Base-by-base conservation (phyloP, 202 grass and related monocot genomes). In the Setaria italica region DNA sequence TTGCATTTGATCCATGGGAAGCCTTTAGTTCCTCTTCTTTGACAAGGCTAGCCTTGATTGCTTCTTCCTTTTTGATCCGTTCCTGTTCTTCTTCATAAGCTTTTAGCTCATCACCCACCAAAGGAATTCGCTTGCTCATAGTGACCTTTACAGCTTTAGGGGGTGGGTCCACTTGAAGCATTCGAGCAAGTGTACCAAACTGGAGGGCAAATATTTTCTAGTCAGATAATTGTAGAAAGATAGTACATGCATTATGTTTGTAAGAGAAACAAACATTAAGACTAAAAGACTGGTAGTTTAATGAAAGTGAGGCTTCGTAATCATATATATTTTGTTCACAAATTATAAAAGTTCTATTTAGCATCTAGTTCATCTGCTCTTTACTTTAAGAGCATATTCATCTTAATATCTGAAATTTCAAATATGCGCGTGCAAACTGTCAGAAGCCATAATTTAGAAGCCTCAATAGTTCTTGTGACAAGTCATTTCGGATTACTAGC, bases 141-240 rank as follows among this genome's bases (percentile, higher is more conserved):
- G 89, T 95, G 83, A 99, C 88, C 57, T 99, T 99, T 46, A 99
- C 93, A 88, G 96, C 96, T 91, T 92, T 99, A 47, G 93, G 93
- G 19, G 93, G 96, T 77, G 96, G 96, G 71, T 99, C 96, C 76
- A 99, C 96, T 92, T 99, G 96, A 87, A 99, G 93, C 96, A 99
- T 99, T 54, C 91, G 91, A 68, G 96, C 96, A 77, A 99, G 93
- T 74, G 96, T 99, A 62, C 96, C 93, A 94, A 99, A 99, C 96
- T 99, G 58, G 37, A 88, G 53, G 9, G 35, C 16, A 49, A 42
- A 82, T 43, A 82, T 78, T 70, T 62, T 85, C 45, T 70, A 78
- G 78, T 88, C 45, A 85, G 54, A 34, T 15, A 63, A 37, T 64
- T 74, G 59, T 33, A 43, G 5, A 73, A 47, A 56, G 50, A n/a